Percentiles rank a stretch among this genome's conserved stretches.
These are phyloP conservation scores for Boletus sensibilis DNA, from an alignment of 768 basidiomycete genomes.

Conservation along the genomic window DNA sequence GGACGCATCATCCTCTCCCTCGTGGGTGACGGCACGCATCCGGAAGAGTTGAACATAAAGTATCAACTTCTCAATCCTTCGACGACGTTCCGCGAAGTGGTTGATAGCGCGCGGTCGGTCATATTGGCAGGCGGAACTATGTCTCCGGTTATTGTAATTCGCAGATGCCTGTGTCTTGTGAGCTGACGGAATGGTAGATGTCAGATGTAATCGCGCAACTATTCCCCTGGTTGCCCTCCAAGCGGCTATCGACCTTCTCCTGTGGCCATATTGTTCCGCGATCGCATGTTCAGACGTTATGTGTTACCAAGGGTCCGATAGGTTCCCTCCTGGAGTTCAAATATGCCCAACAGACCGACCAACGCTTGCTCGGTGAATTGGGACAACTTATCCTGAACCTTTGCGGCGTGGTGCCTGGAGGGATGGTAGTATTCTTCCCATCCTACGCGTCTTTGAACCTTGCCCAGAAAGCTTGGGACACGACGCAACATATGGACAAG, in stretches of 20 bases:
- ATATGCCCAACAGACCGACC: conserved; percentile 68
- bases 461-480: conserved; percentile 65
- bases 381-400: conserved; percentile 85
- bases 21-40: conserved; percentile 34
- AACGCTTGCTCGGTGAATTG: conserved; percentile 69
- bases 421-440: conserved; percentile 92
- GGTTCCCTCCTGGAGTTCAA: conserved; percentile 80
- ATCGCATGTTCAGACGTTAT: conserved; percentile 71
- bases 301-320: conserved; percentile 71
- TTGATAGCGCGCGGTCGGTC: conserved; percentile 78
- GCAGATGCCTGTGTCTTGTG: background rate
- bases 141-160: conserved; percentile 76
- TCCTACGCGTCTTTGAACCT: conserved; percentile 81
- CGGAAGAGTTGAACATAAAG: conserved; percentile 62
- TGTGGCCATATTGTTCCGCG: conserved; percentile 91
- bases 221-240: conserved; percentile 60
- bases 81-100: conserved; percentile 80
- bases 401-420: conserved; percentile 72
- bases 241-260: conserved; percentile 75
- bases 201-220: conserved; percentile 84
- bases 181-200: conserved; percentile 50
- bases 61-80: conserved; percentile 94
- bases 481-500: conserved; percentile 58
- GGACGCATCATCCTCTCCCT: conserved; percentile 70
- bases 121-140: conserved; percentile 96